Conservation (phyloP, 1,284 basidiomycete genomes). For the Peniophora sp. region DNA sequence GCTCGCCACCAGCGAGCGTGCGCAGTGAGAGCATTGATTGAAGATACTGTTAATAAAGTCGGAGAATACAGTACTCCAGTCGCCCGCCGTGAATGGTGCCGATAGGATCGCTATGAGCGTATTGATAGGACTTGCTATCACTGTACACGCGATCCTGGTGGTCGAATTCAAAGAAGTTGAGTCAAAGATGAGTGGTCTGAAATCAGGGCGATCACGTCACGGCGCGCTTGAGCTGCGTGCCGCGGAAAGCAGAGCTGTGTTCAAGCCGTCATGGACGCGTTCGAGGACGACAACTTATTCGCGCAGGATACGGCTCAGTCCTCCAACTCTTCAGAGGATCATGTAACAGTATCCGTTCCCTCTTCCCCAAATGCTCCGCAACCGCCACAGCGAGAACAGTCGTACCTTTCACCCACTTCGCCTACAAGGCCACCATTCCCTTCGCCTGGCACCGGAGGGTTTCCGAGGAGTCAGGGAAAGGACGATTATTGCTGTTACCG, state of each 20-base stretch:
- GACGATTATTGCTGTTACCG: constrained; percentile 68
- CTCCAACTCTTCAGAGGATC: constrained; percentile 55
- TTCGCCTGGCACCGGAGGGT: constrained; percentile 45
- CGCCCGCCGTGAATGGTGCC: too few species aligned
- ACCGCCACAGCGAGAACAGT: constrained; percentile 17
- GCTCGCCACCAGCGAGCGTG: too few species aligned
- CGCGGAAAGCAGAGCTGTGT: not conserved
- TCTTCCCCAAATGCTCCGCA: constrained; percentile 46
- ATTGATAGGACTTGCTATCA: too few species aligned
- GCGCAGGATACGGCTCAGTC: constrained; percentile 52
- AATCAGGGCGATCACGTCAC: too few species aligned
- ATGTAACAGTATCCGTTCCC: constrained; percentile 56
- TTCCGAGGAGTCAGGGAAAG: constrained; percentile 40
- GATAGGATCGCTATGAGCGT: too few species aligned
- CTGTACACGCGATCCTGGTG: too few species aligned
- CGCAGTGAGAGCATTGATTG: too few species aligned
- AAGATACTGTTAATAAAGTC: too few species aligned
- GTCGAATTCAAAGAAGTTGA: too few species aligned
- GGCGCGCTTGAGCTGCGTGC: too few species aligned
- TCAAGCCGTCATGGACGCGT: constrained; percentile 44
- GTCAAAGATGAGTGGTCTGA: too few species aligned
- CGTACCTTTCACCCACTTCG: constrained; percentile 27
- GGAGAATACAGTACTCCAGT: too few species aligned
- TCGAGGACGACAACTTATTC: constrained; percentile 78
- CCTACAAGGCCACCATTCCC: constrained; percentile 41